Percentiles rank a stretch among this genome's conserved stretches.
Evolutionary conservation across 139 green algal genomes (phyloP).

Genomic region (Pleodorina starrii): DNA sequence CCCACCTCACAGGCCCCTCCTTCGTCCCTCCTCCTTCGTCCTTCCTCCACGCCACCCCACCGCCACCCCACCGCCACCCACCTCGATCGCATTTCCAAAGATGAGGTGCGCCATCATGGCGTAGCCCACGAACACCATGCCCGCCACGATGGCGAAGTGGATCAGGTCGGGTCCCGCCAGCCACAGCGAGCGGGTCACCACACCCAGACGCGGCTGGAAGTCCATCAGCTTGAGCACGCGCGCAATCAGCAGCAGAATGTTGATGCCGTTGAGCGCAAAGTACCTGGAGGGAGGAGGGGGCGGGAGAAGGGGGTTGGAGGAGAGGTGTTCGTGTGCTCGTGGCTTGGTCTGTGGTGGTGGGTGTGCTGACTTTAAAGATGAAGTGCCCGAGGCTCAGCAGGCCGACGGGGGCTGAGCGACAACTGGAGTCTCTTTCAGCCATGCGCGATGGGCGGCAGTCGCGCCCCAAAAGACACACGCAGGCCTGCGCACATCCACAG

Average conservation of each 20-base stretch:
- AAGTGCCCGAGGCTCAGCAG: too few species aligned
- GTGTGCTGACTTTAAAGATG: too few species aligned
- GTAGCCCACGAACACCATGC: slow-evolving; percentile 90
- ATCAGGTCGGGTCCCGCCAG: slow-evolving; percentile 83
- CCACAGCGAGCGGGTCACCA: slow-evolving; percentile 86
- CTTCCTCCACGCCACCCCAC: neutral
- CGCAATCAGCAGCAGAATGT: slow-evolving; percentile 88
- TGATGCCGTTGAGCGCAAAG: slow-evolving; percentile 87
- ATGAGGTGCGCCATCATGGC: slow-evolving; percentile 90
- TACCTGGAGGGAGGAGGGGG: slow-evolving; percentile 62
- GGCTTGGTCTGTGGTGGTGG: too few species aligned
- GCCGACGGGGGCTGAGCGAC: too few species aligned
- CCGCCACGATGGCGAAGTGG: slow-evolving; percentile 87
- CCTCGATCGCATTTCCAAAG: slow-evolving; percentile 81
- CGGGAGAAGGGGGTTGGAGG: neutral
- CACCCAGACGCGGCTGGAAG: slow-evolving; percentile 90
- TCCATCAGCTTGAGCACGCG: slow-evolving; percentile 90
- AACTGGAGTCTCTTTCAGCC: too few species aligned
- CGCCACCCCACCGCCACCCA: neutral
- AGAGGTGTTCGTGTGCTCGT: too few species aligned
- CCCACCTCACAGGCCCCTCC: too few species aligned
- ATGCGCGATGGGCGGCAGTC: too few species aligned
- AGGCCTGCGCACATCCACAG: too few species aligned
- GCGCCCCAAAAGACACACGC: too few species aligned
- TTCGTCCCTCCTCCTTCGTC: too few species aligned